These are phyloP conservation scores for Sonneratia alba DNA, from an alignment of 345 rosid species.

Conservation along the genomic window DNA sequence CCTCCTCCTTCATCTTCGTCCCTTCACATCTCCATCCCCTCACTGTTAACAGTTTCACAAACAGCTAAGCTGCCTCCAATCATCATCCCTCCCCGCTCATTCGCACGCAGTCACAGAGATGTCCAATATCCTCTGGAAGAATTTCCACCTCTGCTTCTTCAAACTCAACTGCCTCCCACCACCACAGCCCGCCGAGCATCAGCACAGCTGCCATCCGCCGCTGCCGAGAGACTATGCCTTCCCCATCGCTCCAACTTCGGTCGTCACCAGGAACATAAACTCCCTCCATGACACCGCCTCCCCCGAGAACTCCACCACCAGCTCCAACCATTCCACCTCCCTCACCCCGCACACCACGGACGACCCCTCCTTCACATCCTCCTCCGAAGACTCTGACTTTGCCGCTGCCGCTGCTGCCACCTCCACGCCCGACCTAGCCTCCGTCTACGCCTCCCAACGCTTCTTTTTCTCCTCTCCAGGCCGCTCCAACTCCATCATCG, in stretches of 20 bases:
- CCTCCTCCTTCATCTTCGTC: too few species aligned
- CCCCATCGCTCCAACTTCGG: slow-evolving; percentile 12
- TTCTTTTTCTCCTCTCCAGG: slow-evolving; percentile 94
- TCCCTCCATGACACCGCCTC: slow-evolving; percentile 25
- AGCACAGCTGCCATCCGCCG: slow-evolving; percentile 4
- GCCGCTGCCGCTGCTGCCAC: slow-evolving; percentile 17
- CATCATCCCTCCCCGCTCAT: not conserved
- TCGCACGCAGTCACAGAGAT: slow-evolving; percentile 20
- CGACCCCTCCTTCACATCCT: slow-evolving; percentile 14
- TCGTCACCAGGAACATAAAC: slow-evolving; percentile 28
- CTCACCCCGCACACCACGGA: slow-evolving; percentile 28
- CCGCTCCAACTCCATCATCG: slow-evolving; percentile 71
- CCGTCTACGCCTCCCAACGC: slow-evolving; percentile 70
- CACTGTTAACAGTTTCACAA: not conserved
- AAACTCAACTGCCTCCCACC: slow-evolving; percentile 39
- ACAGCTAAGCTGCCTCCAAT: not conserved
- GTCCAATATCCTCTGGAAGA: slow-evolving; percentile 58
- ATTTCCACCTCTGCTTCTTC: slow-evolving; percentile 45
- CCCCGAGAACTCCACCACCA: slow-evolving; percentile 23
- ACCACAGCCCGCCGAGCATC: slow-evolving; percentile 9
- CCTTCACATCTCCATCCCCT: too few species aligned
- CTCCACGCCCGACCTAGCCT: slow-evolving; percentile 45
- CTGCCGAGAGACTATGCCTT: slow-evolving; percentile 8
- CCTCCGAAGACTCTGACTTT: slow-evolving; percentile 28
- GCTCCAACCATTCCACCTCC: slow-evolving; percentile 26